Base-by-base conservation (phyloP, 2,329 filamentous ascomycete genomes). In the Camillea tinctor region DNA sequence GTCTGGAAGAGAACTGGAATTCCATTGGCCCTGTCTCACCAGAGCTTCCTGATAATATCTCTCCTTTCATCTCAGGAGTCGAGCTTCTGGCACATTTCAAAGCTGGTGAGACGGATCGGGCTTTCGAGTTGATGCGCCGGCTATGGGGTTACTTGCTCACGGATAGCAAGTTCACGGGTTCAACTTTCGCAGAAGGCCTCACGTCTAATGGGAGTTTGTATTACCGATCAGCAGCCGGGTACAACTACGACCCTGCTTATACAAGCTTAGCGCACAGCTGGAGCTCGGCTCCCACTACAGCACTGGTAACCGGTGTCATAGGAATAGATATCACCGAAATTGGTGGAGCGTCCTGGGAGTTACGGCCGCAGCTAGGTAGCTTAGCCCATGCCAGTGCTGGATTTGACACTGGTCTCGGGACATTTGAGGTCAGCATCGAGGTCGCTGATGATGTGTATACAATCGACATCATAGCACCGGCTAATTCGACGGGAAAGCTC, bases 151-250 rank as follows among this genome's bases (percentile, higher is more conserved):
- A 70, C 57, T 62, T 74, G 49, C 64, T 74, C 3, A 65, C 73
- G 23, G 61, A 60, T 0, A 66, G 63, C 5, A 63, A 66, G 13
- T 75, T 76, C 69, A 77, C 75, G 4, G 75, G 73, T 6, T 69
- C 65, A 4, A 77, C 76, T 1, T 63, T 76, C 1, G 64, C 73
- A 0, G 75, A 78, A 56, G 75, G 75, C 4, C 71, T 75, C 52
- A 65, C 69, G 2, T 68, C 69, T n/a, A 75, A 77, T 59, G 76
- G 76, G 0, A 71, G 69, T 17, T 56, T 77, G 2, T 72, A 74
- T 48, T 77, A 77, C 55, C 61, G 72, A 3, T 66, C 66, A 2
- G 63, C 64, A 20, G 60, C 70, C 1, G 73, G 71, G 1, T 77
- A 76, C 56, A 68, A 60, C 1, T 67, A 68, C 52, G 74, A 76